phyloP scores from a whole-genome alignment of 768 basidiomycete species.

The Suillus occidentalis region DNA sequence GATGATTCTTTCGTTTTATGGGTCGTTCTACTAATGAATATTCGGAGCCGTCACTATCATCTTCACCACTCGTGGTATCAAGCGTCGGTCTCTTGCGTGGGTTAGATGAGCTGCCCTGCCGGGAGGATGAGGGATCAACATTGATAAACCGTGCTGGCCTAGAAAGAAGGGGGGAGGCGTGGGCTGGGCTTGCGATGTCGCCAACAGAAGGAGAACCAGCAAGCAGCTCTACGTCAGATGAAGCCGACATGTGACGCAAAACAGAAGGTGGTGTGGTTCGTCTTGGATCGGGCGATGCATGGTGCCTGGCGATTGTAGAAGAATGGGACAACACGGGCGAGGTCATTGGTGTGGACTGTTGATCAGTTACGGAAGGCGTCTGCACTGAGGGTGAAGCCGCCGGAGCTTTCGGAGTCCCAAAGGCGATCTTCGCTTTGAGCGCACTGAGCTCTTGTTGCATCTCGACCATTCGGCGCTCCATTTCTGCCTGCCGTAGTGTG shows the following conservation, averaged over 20 bases:
- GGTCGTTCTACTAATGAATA: slow-evolving; percentile 34
- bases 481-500: slow-evolving; percentile 53
- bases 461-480: slow-evolving; percentile 54
- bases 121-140: slow-evolving; percentile 13
- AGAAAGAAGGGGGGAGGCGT: slow-evolving; percentile 19
- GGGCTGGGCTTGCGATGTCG: slow-evolving; percentile 9
- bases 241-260: neutral
- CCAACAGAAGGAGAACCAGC: slow-evolving; percentile 10
- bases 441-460: slow-evolving; percentile 54
- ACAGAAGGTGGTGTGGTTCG: neutral
- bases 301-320: slow-evolving; percentile 16
- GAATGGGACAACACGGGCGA: slow-evolving; percentile 31
- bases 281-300: slow-evolving; percentile 24
- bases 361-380: neutral
- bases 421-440: slow-evolving; percentile 42
- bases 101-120: slow-evolving; percentile 6
- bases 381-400: slow-evolving; percentile 9
- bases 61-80: slow-evolving; percentile 39
- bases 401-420: slow-evolving; percentile 19
- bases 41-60: slow-evolving; percentile 35
- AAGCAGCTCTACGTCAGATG: slow-evolving; percentile 7
- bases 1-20: slow-evolving; percentile 53
- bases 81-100: slow-evolving; percentile 33
- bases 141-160: slow-evolving; percentile 23
- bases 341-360: slow-evolving; percentile 31